Conservation (phyloP, 2,329 filamentous ascomycete genomes). For the Penicillium concentricum region DNA sequence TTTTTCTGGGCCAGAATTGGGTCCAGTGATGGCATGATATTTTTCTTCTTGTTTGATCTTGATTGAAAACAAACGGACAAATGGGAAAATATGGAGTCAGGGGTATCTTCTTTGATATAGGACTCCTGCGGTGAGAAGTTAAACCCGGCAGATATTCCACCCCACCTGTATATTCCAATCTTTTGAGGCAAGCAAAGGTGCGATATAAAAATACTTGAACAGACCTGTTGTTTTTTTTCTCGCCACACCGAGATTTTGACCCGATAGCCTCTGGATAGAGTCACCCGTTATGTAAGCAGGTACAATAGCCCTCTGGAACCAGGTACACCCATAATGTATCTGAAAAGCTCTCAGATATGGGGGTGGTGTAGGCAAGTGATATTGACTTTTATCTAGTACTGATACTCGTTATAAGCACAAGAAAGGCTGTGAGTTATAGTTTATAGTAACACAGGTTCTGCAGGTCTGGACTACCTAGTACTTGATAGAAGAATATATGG, state of each 20-base stretch:
- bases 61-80: background rate
- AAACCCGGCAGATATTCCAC: background rate
- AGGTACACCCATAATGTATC: background rate
- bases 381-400: background rate
- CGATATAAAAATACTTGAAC: background rate
- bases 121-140: constrained; percentile 1
- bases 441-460: background rate
- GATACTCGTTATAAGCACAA: background rate
- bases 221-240: constrained; percentile 1
- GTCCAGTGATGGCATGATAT: constrained; percentile 20
- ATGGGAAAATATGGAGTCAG: constrained; percentile 1
- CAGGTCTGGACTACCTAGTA: background rate
- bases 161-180: background rate
- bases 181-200: background rate
- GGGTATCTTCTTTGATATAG: constrained; percentile 3
- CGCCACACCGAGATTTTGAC: constrained; percentile 21
- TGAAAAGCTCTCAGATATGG: background rate
- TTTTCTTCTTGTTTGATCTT: background rate
- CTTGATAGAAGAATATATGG: background rate
- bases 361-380: background rate
- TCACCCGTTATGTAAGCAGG: constrained; percentile 15
- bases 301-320: background rate
- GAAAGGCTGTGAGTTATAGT: background rate
- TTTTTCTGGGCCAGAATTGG: constrained; percentile 14
- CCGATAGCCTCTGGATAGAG: constrained; percentile 12